phyloP scores from a whole-genome alignment of 495 filamentous ascomycete genomes.

The Penicillium samsonianum region DNA sequence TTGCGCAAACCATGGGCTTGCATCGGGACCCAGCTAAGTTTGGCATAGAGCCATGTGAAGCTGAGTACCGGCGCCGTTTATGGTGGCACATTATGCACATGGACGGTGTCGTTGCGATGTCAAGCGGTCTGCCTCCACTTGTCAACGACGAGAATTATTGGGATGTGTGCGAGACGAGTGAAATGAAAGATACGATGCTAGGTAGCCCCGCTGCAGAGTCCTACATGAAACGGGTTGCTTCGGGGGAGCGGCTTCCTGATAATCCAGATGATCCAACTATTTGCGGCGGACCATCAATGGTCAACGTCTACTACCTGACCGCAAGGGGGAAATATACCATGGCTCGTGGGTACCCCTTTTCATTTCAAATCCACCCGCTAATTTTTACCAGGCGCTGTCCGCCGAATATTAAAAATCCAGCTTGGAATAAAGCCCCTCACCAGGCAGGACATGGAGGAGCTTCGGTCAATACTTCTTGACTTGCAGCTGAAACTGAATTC shows the following conservation, averaged over 20 bases:
- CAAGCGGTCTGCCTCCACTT: slow-evolving; percentile 47
- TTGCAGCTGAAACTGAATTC: slow-evolving; percentile 49
- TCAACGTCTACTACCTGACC: slow-evolving; percentile 51
- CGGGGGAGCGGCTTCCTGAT: slow-evolving; percentile 38
- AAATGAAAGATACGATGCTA: slow-evolving; percentile 48
- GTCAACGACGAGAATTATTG: slow-evolving; percentile 50
- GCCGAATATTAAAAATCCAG: slow-evolving; percentile 48
- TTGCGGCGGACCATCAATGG: slow-evolving; percentile 48
- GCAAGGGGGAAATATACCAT: slow-evolving; percentile 50
- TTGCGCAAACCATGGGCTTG: slow-evolving; percentile 73
- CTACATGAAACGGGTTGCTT: slow-evolving; percentile 37
- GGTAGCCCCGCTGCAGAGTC: slow-evolving; percentile 42
- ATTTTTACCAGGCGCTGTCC: slow-evolving; percentile 41
- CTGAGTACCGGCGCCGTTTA: slow-evolving; percentile 66
- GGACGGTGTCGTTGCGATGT: slow-evolving; percentile 56
- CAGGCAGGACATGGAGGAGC: slow-evolving; percentile 47
- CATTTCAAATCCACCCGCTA: slow-evolving; percentile 3
- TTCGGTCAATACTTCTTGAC: slow-evolving; percentile 45
- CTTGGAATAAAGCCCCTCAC: slow-evolving; percentile 48
- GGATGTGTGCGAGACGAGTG: slow-evolving; percentile 49
- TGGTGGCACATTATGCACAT: slow-evolving; percentile 77
- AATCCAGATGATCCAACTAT: slow-evolving; percentile 48
- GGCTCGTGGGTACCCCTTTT: slow-evolving; percentile 39
- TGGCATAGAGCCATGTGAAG: slow-evolving; percentile 63
- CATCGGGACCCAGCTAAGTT: slow-evolving; percentile 70